Evolutionary conservation across 225 moss, liverwort and hornwort genomes (phyloP), one percentile per base, ranked within the genome.

Genomic region (Polytrichum formosum): DNA sequence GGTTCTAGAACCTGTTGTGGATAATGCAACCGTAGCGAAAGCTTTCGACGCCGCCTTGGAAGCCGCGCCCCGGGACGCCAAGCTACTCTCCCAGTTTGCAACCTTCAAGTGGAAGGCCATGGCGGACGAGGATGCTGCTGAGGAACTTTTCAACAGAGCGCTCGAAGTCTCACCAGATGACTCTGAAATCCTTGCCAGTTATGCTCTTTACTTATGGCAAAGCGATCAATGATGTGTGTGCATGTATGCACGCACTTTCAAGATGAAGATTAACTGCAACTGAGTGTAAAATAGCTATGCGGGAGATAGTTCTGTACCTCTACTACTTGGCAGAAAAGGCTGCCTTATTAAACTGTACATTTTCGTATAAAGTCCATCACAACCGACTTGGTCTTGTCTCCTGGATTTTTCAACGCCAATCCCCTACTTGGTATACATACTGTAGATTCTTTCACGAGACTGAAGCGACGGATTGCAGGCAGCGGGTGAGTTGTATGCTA

Each of bases 71-170:
- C 26, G 28, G 4, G 70, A 82, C 61, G 78, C 72, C 6, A 69
- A 55, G 9, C 75, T 82, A 0, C 18, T 82, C 21, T 82, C 82
- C 21, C 65, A 78, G 61, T 78, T 66, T 10, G 82, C 78, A 20
- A 67, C 63, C 26, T 82, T 82, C 61, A 78, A 68, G 4, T 82
- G 82, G 82, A 78, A 75, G 46, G 10, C 60, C 9, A 10, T 84
- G 22, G 77, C 81, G 29, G 83, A 89, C 21, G 73, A 79, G 8
- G 75, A 79, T 73, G 74, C 77, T 19, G 78, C 81, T 6, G 89
- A 86, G 66, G 77, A 81, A 37, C 77, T 86, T 7, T 86, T 65
- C 75, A 80, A 75, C 70, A 72, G 63, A 66, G 78, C 78, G 4
- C 6, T 82, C 22, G 75, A 56, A 20, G 27, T 82, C 7, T 75